A percentile compares a stretch with the other conserved stretches of the same genome.
Evolutionary conservation across 768 basidiomycete species (phyloP).

Genomic region (Trametes cingulata): DNA sequence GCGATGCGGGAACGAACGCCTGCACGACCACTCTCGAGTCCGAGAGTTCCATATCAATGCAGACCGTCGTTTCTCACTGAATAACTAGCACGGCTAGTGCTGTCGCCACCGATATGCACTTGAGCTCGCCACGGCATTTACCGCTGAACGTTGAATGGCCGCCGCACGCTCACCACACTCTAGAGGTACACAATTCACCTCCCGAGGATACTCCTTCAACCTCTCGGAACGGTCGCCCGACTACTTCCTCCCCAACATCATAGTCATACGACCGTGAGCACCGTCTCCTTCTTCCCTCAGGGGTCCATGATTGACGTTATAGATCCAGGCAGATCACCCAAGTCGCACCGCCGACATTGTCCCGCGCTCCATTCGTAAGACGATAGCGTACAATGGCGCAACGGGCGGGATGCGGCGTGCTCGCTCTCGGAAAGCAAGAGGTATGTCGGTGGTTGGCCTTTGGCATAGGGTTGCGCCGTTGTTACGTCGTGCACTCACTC

Average conservation of each 20-base stretch:
- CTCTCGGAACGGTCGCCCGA: neutral
- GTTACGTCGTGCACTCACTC: neutral
- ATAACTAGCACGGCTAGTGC: too few species aligned
- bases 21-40: too few species aligned
- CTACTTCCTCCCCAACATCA: neutral
- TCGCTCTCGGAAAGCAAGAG: neutral
- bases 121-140: too few species aligned
- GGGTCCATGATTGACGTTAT: conserved; percentile 1
- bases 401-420: neutral
- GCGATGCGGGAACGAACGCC: too few species aligned
- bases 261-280: neutral
- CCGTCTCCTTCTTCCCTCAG: neutral
- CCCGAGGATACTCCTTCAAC: too few species aligned
- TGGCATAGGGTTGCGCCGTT: neutral
- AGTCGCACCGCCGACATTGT: neutral
- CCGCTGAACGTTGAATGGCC: too few species aligned
- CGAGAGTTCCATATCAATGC: too few species aligned
- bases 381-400: too few species aligned
- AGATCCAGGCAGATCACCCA: neutral
- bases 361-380: neutral
- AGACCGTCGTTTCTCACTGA: too few species aligned
- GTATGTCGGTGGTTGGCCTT: neutral
- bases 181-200: too few species aligned
- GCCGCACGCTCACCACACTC: too few species aligned
- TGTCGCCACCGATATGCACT: too few species aligned